Base-by-base conservation (phyloP, 345 rosid genomes). In the Trapa bicornis region DNA sequence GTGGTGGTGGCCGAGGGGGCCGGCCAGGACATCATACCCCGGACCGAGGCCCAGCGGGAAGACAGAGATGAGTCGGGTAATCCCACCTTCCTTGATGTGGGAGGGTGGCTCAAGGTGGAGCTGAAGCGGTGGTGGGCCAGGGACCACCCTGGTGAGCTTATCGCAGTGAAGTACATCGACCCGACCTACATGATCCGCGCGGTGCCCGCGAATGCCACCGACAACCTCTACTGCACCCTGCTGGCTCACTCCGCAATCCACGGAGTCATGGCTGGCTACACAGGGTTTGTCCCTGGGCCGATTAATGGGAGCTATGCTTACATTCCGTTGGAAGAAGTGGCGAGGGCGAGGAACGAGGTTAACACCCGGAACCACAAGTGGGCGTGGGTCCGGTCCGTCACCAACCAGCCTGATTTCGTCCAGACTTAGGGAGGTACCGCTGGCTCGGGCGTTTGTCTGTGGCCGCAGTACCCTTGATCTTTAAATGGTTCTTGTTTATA, bases 161-260 rank as follows among this genome's bases (percentile, higher is more conserved):
- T 87, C 72, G 87, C 91, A 0, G 92, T 90, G 60, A 93, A 88
- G 85, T 84, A 84, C 68, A 93, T 93, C 0, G 97, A 93, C 82
- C 97, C 98, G 0, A 93, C 92, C 8, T 93, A 88, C 70, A 93
- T 93, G 98, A 85, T 93, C 65, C 85, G 96, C 3, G 98, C 96
- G 32, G 90, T 93, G 12, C 92, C 92, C 2, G 92, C 94, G 15
- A 93, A 90, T 70, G 89, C 91, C 39, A 82, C 89, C 0, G 96
- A 90, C 77, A 93, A 82, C 72, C 66, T 82, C 62, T 90, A 90
- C 65, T 90, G 97, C 69, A 88, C 98, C 16, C 94, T 90, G 22
- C 74, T 90, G 74, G 92, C 96, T 0, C 97, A 88, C 83, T 88
- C 97, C 1, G 85, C 97, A 1, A 88, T 93, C 66, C 97, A 90